Conservation (phyloP, 225 moss, liverwort and hornwort species). For the Physcomitrium patens region DNA sequence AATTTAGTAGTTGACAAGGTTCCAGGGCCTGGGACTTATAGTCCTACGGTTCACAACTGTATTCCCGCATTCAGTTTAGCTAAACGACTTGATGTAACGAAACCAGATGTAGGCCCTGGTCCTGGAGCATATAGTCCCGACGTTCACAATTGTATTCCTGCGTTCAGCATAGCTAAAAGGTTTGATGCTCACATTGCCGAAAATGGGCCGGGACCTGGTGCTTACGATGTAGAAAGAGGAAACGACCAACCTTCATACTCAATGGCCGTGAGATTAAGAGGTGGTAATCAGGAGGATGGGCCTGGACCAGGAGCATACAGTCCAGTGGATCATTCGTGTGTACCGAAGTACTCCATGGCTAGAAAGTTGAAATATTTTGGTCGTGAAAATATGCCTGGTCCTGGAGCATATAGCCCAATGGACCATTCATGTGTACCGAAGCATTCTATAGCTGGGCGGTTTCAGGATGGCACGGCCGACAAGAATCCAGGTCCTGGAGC, state of each 20-base stretch:
- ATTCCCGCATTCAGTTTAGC: conserved; percentile 60
- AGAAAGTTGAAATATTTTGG: conserved; percentile 20
- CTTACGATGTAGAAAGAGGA: conserved; percentile 34
- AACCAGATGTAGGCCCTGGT: conserved; percentile 35
- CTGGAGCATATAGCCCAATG: conserved; percentile 38
- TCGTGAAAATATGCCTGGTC: conserved; percentile 31
- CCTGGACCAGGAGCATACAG: conserved; percentile 44
- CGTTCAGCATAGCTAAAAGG: conserved; percentile 53
- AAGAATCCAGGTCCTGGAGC: conserved; percentile 43
- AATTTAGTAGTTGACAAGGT: conserved; percentile 35
- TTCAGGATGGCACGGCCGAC: background rate
- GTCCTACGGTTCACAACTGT: conserved; percentile 41
- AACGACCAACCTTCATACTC: conserved; percentile 43
- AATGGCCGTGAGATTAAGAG: conserved; percentile 37
- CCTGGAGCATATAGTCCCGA: conserved; percentile 52
- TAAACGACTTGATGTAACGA: conserved; percentile 27
- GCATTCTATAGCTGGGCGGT: conserved; percentile 33
- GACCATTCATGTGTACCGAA: conserved; percentile 37
- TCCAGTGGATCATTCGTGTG: background rate
- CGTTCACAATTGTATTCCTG: conserved; percentile 43
- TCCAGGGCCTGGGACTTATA: conserved; percentile 65
- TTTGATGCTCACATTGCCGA: conserved; percentile 35
- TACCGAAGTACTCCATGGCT: conserved; percentile 34
- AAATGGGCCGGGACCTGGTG: conserved; percentile 39
- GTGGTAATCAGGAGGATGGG: conserved; percentile 22